phyloP scores from a whole-genome alignment of 306 rosid genomes.

The Begonia loranthoides region DNA sequence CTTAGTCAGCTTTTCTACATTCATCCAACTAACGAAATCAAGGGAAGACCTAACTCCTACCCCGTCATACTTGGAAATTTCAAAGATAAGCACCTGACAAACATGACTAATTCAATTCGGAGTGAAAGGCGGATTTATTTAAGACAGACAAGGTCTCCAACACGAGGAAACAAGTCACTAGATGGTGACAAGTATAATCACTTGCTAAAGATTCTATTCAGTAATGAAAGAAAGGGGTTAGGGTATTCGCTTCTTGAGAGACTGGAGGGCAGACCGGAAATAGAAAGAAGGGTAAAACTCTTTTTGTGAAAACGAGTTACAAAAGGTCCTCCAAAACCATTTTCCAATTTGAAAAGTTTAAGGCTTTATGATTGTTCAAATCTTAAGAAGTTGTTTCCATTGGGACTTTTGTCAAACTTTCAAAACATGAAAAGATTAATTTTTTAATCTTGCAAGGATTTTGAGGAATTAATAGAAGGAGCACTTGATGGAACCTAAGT shows the following conservation, averaged over 20 bases:
- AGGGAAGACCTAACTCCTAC: too few relatives aligned
- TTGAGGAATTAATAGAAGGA: not conserved
- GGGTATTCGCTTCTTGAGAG: too few relatives aligned
- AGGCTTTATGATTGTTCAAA: not conserved
- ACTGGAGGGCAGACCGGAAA: not conserved
- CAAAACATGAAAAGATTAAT: not conserved
- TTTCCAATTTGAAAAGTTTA: not conserved
- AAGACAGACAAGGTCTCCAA: too few relatives aligned
- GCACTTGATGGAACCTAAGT: not conserved
- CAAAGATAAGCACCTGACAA: too few relatives aligned
- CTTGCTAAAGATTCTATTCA: too few relatives aligned
- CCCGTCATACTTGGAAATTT: too few relatives aligned
- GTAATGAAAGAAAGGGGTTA: too few relatives aligned
- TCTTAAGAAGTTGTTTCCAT: not conserved
- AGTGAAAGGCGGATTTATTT: too few relatives aligned
- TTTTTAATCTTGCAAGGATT: not conserved
- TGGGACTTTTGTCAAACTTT: not conserved
- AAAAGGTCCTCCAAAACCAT: not conserved
- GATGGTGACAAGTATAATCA: too few relatives aligned
- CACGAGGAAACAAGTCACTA: too few relatives aligned
- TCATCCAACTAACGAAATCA: too few relatives aligned
- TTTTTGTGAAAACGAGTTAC: not conserved
- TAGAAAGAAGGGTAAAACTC: not conserved
- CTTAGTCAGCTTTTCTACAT: not conserved
- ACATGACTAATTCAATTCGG: too few relatives aligned